Evolutionary conservation across 2,329 filamentous ascomycete genomes (phyloP).

Genomic region (Lachnellula hyalina): DNA sequence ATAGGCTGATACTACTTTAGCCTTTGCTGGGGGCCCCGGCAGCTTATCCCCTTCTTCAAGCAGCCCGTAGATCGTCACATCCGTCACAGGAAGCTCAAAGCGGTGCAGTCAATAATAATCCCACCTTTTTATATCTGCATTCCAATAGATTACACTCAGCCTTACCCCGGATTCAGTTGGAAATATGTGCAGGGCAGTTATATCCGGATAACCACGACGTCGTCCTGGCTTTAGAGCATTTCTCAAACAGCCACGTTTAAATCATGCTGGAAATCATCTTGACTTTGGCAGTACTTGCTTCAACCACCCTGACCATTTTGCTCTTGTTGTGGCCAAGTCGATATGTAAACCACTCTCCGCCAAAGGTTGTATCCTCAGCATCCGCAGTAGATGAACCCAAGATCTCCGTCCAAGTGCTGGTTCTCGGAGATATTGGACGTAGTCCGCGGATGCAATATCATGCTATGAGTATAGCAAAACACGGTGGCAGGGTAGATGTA

Average conservation of each 20-base stretch:
- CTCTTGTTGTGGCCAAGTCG: constrained; percentile 34
- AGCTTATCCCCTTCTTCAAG: background rate
- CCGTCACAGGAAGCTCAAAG: background rate
- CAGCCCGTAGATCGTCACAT: background rate
- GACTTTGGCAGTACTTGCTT: constrained; percentile 26
- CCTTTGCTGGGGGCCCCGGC: background rate
- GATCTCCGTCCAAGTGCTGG: constrained; percentile 70
- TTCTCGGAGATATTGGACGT: constrained; percentile 89
- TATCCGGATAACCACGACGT: background rate
- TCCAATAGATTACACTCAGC: background rate
- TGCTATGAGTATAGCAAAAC: constrained; percentile 81
- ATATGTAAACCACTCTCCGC: constrained; percentile 35
- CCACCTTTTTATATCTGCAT: background rate
- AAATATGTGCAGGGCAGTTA: background rate
- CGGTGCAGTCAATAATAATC: background rate
- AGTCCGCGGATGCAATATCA: constrained; percentile 99
- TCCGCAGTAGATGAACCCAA: constrained; percentile 30
- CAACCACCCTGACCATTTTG: constrained; percentile 29
- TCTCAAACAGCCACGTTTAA: constrained; percentile 12
- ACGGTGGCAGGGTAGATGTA: constrained; percentile 74
- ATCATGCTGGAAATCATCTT: constrained; percentile 28
- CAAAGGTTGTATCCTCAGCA: constrained; percentile 19
- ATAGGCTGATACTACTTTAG: background rate
- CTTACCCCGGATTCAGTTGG: background rate
- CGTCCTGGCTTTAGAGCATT: background rate